A percentile compares a stretch with the other conserved stretches of the same genome.
phyloP scores from a whole-genome alignment of 1,139 yeast species.

The Chernovozyma aurita region DNA sequence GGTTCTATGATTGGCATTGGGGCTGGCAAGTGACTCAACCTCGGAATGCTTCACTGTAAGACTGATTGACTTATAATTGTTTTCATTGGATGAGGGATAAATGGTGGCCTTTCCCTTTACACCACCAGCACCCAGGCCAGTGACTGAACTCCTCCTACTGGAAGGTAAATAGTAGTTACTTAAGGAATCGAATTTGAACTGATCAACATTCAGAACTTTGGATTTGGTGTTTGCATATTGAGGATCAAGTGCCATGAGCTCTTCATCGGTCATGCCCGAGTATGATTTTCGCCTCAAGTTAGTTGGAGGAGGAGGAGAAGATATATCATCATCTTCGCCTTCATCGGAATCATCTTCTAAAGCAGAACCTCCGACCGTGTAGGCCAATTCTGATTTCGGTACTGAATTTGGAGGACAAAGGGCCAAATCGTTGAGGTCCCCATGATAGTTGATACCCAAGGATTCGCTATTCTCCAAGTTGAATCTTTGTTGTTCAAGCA shows the following conservation, averaged over 20 bases:
- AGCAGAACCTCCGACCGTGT: slow-evolving; percentile 1
- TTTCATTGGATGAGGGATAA: slow-evolving; percentile 35
- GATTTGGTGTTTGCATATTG: slow-evolving; percentile 40
- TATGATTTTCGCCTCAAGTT: slow-evolving; percentile 45
- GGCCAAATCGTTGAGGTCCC: slow-evolving; percentile 20
- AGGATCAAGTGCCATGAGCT: slow-evolving; percentile 55
- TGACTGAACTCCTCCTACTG: slow-evolving; percentile 6
- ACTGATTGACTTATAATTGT: slow-evolving; percentile 38
- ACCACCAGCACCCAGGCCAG: background rate
- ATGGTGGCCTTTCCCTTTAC: slow-evolving; percentile 6
- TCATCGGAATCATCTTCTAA: slow-evolving; percentile 8
- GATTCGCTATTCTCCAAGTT: slow-evolving; percentile 15
- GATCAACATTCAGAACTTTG: slow-evolving; percentile 28
- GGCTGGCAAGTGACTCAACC: slow-evolving; percentile 16
- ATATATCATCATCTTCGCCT: slow-evolving; percentile 3
- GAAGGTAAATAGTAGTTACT: slow-evolving; percentile 32
- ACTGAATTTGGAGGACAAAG: slow-evolving; percentile 13
- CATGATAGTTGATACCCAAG: slow-evolving; percentile 19
- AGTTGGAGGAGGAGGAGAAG: slow-evolving; percentile 8
- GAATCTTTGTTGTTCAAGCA: slow-evolving; percentile 25
- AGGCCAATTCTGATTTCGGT: slow-evolving; percentile 6
- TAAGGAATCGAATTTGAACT: slow-evolving; percentile 39
- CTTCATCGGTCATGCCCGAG: slow-evolving; percentile 62
- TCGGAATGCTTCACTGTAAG: slow-evolving; percentile 35
- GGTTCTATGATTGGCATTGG: slow-evolving; percentile 18